Conservation (phyloP, 2,329 filamentous ascomycete genomes). For the Achaetomium macrosporum region DNA sequence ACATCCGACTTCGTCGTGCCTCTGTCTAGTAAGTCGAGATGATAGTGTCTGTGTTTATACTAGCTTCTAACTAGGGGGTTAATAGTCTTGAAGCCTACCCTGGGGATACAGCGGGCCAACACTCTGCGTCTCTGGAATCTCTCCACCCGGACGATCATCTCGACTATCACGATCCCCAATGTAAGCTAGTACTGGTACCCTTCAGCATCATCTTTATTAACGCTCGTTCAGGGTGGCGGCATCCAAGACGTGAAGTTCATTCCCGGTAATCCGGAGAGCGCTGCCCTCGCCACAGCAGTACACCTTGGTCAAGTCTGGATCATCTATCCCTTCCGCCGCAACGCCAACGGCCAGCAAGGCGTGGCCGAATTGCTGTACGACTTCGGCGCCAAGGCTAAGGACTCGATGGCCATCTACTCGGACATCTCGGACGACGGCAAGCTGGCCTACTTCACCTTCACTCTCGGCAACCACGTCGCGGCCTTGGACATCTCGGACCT, state of each 20-base stretch:
- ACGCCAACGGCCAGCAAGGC: constrained; percentile 50
- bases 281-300: constrained; percentile 53
- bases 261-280: constrained; percentile 51
- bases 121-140: constrained; percentile 57
- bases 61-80: no score
- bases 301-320: constrained; percentile 57
- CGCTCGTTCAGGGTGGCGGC: constrained; percentile 39
- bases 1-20: constrained; percentile 60
- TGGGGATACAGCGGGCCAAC: constrained; percentile 48
- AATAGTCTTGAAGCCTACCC: constrained; percentile 54
- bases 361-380: constrained; percentile 53
- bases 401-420: constrained; percentile 54
- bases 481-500: constrained; percentile 57
- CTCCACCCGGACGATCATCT: constrained; percentile 47
- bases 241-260: constrained; percentile 64
- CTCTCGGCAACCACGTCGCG: constrained; percentile 56
- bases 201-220: no score
- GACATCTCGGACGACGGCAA: constrained; percentile 54
- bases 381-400: constrained; percentile 49
- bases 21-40: no score
- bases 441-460: constrained; percentile 54
- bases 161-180: constrained; percentile 54
- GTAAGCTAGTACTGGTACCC: neutral
- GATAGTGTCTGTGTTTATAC: no score
- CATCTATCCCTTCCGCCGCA: constrained; percentile 55